phyloP scores from a whole-genome alignment of 495 filamentous ascomycete species.

The Trypethelium eluteriae region DNA sequence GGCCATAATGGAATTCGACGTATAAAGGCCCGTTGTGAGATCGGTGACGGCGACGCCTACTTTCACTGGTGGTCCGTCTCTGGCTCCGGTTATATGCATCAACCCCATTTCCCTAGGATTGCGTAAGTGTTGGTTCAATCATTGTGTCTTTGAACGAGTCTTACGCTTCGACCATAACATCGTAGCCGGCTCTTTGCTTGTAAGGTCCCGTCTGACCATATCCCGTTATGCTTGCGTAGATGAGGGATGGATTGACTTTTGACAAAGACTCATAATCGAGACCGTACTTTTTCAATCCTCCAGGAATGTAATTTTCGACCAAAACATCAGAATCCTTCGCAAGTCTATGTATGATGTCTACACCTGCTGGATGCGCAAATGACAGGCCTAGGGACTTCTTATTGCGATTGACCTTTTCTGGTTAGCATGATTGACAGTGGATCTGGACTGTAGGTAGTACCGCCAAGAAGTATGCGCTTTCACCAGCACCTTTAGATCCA shows the following conservation, averaged over 20 bases:
- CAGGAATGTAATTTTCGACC: conserved; percentile 94
- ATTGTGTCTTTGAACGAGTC: neutral
- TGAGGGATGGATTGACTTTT: conserved; percentile 70
- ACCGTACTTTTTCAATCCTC: conserved; percentile 79
- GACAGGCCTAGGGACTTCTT: conserved; percentile 91
- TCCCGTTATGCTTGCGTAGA: conserved; percentile 64
- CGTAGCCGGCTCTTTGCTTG: conserved; percentile 81
- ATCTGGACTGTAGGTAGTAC: conserved; percentile 41
- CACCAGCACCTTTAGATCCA: conserved; percentile 62
- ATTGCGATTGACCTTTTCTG: conserved; percentile 76
- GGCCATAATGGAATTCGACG: conserved; percentile 95
- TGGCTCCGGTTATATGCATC: conserved; percentile 92
- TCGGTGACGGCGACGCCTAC: conserved; percentile 97
- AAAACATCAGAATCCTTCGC: conserved; percentile 81
- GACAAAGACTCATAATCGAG: conserved; percentile 76
- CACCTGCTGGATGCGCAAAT: conserved; percentile 74
- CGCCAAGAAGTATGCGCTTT: conserved; percentile 88
- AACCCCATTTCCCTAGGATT: conserved; percentile 67
- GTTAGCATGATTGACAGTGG: neutral
- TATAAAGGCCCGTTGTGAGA: conserved; percentile 90
- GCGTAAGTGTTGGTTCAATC: conserved; percentile 11
- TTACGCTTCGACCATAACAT: conserved; percentile 94
- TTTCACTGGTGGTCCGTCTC: conserved; percentile 89
- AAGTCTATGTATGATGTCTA: conserved; percentile 77
- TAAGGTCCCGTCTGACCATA: conserved; percentile 94